Base-by-base conservation (phyloP, 768 basidiomycete species). In the Hypholoma fasciculare region DNA sequence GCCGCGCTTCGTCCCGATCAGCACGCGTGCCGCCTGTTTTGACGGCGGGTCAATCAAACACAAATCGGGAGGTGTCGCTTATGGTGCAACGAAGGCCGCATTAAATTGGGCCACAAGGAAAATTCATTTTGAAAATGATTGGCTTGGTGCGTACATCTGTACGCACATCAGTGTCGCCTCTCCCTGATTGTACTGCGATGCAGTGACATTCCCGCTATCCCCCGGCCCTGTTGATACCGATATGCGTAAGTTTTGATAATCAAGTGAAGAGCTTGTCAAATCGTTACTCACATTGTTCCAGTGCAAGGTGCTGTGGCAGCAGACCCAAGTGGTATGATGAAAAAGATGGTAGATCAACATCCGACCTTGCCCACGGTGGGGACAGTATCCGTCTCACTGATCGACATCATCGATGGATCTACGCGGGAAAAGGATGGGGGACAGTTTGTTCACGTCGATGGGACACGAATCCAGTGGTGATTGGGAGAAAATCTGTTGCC, bases 111-210 rank as follows among this genome's bases (percentile, higher is more conserved):
- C 52, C 3, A 39, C 57, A 36, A 43, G 57, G 2, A 59, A 54
- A 26, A 59, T 59, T 7, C 57, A 59, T 34, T 59, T 59, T 16
- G 57, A 59, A 43, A 59, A 59, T 30, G 52, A 53, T 2, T 59
- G 57, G 57, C 44, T 59, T 9, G 51, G 57, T 53, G 4, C n/a
- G 57, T 53, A 23, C 19, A 20, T n/a, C 4, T n/a, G 2, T 4
- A n/a, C 5, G 8, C 16, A 9, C 30, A 34, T 12, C 11, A 3
- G 11, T 1, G 17, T 19, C n/a, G 34, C 19, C 12, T 23, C 2
- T 6, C 7, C 1, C n/a, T 17, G 14, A 11, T 11, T 37, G 19
- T 6, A 7, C 26, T 5, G 7, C 7, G 13, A 4, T 3, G 14
- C 16, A 54, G 52, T 54, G 1, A 17, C 26, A 7, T 54, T 54